These are phyloP conservation scores for Ustanciosporium gigantosporum DNA, from an alignment of 1,284 basidiomycete genomes.

Conservation along the genomic window DNA sequence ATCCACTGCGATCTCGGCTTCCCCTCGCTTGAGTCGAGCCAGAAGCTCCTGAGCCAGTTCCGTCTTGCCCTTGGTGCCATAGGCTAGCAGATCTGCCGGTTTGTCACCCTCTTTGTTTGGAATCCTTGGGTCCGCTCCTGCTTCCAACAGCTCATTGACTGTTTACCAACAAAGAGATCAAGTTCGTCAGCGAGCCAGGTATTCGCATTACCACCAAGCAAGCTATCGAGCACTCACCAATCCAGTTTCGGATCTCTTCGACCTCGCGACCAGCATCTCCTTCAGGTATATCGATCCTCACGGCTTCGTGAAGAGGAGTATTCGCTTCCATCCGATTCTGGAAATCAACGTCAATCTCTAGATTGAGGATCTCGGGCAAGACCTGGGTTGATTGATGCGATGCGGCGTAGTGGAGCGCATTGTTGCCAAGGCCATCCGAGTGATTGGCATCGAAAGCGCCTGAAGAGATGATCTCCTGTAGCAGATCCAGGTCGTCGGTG, in stretches of 20 bases:
- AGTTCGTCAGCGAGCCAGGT: too few species aligned
- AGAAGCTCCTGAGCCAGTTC: constrained; percentile 40
- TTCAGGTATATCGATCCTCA: constrained; percentile 63
- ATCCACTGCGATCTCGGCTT: constrained; percentile 37
- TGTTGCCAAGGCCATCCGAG: constrained; percentile 53
- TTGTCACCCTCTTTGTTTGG: constrained; percentile 51
- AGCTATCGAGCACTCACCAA: constrained; percentile 59
- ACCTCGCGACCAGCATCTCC: constrained; percentile 63
- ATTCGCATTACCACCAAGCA: background rate
- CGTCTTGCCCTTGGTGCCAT: constrained; percentile 36
- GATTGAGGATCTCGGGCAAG: constrained; percentile 50
- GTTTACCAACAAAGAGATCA: too few species aligned
- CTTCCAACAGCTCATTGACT: constrained; percentile 55
- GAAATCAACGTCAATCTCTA: constrained; percentile 77
- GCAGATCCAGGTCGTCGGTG: constrained; percentile 49
- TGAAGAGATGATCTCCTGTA: constrained; percentile 42
- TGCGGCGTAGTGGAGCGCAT: constrained; percentile 56
- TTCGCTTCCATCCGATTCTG: constrained; percentile 74
- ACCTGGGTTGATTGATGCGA: constrained; percentile 40
- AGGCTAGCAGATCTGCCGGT: constrained; percentile 45
- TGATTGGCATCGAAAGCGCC: constrained; percentile 50
- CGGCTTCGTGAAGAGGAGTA: constrained; percentile 82
- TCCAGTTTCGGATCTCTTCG: constrained; percentile 67
- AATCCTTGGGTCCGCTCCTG: constrained; percentile 50
- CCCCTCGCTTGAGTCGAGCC: constrained; percentile 38